Conservation (phyloP, 345 rosid species). For the Hibiscus trionum region DNA sequence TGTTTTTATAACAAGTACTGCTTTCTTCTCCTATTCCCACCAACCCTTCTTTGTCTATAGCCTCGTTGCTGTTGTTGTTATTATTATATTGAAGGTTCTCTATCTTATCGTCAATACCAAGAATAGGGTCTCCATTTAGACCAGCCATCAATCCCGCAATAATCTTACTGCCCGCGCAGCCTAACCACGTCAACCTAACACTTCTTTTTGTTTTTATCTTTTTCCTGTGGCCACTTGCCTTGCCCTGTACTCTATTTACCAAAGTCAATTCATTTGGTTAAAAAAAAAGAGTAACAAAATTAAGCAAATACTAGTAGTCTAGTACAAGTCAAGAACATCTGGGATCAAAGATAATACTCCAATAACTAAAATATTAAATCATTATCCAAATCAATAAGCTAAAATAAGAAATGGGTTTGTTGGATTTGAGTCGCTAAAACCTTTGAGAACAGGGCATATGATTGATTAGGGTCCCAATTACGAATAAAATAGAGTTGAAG, state of each 20-base stretch:
- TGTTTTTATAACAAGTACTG: constrained; percentile 6
- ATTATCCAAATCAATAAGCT: not conserved
- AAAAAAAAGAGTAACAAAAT: not conserved
- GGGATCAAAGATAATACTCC: not conserved
- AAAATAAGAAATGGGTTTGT: constrained; percentile 2
- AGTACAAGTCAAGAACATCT: not conserved
- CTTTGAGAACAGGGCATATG: not conserved
- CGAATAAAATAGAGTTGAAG: not conserved
- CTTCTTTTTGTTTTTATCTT: not conserved
- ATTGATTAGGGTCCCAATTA: too few relatives aligned
- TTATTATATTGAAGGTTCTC: not conserved
- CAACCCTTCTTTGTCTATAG: constrained; percentile 24
- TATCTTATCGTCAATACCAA: constrained; percentile 34
- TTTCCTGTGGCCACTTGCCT: constrained; percentile 8
- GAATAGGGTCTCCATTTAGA: constrained; percentile 34
- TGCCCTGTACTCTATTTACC: constrained; percentile 15
- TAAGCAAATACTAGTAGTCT: not conserved
- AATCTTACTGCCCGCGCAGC: constrained; percentile 12
- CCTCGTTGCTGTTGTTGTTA: not conserved
- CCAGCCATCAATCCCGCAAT: constrained; percentile 31
- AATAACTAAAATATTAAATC: not conserved
- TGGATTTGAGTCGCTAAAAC: not conserved
- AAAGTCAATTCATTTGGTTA: not conserved
- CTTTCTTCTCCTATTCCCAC: constrained; percentile 21
- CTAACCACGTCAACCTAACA: constrained; percentile 22